Conservation (phyloP, 495 filamentous ascomycete species). For the Penicillium psychrofluorescens region DNA sequence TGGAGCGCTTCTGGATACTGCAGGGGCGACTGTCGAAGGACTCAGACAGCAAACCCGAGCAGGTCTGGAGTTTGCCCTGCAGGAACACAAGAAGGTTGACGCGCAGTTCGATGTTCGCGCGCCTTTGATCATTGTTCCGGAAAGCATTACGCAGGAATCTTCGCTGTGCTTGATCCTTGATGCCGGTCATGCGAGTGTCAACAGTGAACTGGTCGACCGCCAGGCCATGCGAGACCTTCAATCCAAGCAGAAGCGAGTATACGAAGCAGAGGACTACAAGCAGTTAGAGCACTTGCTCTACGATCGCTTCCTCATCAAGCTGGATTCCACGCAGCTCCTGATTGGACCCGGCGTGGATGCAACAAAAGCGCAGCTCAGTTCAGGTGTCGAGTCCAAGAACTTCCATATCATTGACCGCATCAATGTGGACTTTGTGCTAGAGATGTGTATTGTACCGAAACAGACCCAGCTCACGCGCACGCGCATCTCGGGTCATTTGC, state of each 20-base stretch:
- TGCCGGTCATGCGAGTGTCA: conserved; percentile 90
- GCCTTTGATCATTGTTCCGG: conserved; percentile 90
- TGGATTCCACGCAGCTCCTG: conserved; percentile 88
- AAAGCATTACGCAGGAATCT: conserved; percentile 73
- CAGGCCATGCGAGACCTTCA: conserved; percentile 82
- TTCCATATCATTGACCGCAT: conserved; percentile 93
- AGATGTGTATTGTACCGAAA: conserved; percentile 90
- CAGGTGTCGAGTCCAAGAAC: conserved; percentile 59
- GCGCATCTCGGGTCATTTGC: conserved; percentile 81
- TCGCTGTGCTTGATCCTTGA: conserved; percentile 88
- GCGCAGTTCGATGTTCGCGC: conserved; percentile 93
- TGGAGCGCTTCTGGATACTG: conserved; percentile 84
- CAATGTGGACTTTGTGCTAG: conserved; percentile 89
- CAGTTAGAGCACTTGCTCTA: conserved; percentile 87
- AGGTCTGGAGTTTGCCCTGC: conserved; percentile 87
- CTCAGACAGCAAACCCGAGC: conserved; percentile 91
- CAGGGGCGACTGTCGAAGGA: conserved; percentile 90
- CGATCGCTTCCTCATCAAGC: conserved; percentile 85
- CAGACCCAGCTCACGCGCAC: conserved; percentile 90
- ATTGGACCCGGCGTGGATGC: conserved; percentile 92
- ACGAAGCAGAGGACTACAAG: conserved; percentile 82
- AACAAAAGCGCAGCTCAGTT: conserved; percentile 75
- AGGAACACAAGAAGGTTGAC: conserved; percentile 97
- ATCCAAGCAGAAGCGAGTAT: conserved; percentile 79
- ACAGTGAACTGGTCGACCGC: conserved; percentile 87